Percentiles rank a stretch among this genome's conserved stretches.
phyloP scores from a whole-genome alignment of 1,284 basidiomycete species.

The Xanthoconium separans region DNA sequence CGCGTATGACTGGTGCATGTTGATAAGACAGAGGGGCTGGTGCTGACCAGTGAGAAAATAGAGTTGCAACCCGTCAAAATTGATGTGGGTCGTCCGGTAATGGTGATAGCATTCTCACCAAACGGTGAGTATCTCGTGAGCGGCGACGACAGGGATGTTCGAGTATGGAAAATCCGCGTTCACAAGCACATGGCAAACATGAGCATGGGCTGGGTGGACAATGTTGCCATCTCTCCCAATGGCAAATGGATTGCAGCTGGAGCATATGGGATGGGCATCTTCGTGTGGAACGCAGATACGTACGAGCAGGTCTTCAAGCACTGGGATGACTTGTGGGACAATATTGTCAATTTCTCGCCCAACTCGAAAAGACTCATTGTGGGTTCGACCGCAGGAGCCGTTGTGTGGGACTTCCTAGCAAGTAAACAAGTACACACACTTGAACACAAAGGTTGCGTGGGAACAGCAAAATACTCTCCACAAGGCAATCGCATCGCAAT shows the following conservation, averaged over 20 bases:
- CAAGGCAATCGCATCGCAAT: background rate
- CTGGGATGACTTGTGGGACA: background rate
- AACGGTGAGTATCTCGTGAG: background rate
- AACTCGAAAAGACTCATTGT: constrained; percentile 4
- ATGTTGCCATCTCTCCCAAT: background rate
- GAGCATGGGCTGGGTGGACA: background rate
- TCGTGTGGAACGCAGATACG: background rate
- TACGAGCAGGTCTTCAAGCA: background rate
- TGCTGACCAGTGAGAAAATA: too few species aligned
- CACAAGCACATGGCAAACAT: background rate
- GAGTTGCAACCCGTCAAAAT: background rate
- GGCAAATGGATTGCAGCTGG: constrained; percentile 9
- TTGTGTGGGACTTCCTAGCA: background rate
- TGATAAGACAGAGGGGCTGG: too few species aligned
- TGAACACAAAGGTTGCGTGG: background rate
- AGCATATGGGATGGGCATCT: background rate
- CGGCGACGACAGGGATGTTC: background rate
- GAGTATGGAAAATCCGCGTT: background rate
- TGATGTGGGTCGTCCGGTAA: too few species aligned
- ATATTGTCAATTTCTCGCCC: constrained; percentile 8
- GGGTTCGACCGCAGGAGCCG: background rate
- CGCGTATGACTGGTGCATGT: background rate
- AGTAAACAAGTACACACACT: background rate
- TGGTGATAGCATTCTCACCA: background rate
- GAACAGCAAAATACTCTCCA: background rate